Evolutionary conservation across 2,329 filamentous ascomycete species (phyloP).

Genomic region (Penicillium sp.): DNA sequence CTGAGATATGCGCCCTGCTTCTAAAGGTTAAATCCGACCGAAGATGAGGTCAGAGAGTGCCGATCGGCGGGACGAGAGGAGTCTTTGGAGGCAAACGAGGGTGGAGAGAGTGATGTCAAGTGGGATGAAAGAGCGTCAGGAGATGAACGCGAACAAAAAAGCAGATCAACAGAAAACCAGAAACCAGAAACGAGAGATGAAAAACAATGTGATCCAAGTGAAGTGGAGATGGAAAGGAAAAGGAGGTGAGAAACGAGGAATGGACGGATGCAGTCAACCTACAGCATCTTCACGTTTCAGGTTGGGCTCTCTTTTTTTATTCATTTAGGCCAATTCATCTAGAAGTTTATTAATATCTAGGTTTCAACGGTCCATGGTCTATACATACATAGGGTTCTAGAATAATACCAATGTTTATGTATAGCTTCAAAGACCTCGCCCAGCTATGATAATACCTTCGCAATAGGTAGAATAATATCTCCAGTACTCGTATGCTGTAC

Average conservation of each 20-base stretch:
- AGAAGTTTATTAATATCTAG: no score
- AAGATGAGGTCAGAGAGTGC: conserved; percentile 17
- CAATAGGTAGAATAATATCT: conserved; percentile 5
- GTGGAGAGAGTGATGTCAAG: conserved; percentile 4
- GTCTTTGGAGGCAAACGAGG: background rate
- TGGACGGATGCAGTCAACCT: conserved; percentile 21
- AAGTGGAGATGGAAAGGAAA: conserved; percentile 1
- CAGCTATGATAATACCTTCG: conserved; percentile 6
- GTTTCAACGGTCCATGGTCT: background rate
- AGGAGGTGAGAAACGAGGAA: conserved; percentile 14
- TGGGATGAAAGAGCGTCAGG: background rate
- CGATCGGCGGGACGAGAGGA: conserved; percentile 10
- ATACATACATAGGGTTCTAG: background rate
- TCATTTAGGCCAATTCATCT: background rate
- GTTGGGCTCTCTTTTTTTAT: background rate
- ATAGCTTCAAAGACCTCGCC: background rate
- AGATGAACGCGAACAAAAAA: conserved; percentile 1
- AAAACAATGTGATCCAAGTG: no score
- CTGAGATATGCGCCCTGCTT: background rate
- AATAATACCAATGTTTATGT: background rate
- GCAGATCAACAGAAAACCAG: background rate
- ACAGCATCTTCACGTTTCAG: conserved; percentile 9
- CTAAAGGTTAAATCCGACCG: conserved; percentile 3
- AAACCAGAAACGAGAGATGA: background rate
- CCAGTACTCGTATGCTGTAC: background rate